Conservation (phyloP, 257 asterid genomes). For the Mitragyna speciosa region DNA sequence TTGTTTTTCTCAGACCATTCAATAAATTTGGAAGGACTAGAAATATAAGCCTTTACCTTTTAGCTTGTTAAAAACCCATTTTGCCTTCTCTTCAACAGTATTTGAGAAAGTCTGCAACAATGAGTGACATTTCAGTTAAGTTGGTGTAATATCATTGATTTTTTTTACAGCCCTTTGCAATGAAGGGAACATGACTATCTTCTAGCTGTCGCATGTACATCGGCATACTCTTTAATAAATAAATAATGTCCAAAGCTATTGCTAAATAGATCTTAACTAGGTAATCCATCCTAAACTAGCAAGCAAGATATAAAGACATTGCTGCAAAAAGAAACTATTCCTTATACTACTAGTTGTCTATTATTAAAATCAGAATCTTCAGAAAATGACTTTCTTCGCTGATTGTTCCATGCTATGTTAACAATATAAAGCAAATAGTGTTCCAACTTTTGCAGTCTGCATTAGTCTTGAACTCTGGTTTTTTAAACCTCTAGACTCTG, state of each 20-base stretch:
- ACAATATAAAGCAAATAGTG: not conserved
- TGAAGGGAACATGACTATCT: not conserved
- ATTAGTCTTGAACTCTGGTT: not conserved
- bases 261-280: not conserved
- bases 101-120: constrained; percentile 62
- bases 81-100: constrained; percentile 91
- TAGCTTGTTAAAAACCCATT: constrained; percentile 93
- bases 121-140: not conserved
- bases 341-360: not conserved
- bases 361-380: not conserved
- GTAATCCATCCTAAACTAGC: not conserved
- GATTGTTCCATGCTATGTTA: not conserved
- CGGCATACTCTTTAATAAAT: not conserved
- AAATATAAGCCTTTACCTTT: constrained; percentile 52
- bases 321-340: not conserved
- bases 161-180: not conserved
- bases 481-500: not conserved
- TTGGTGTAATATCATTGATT: not conserved
- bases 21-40: not conserved
- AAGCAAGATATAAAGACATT: not conserved
- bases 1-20: not conserved
- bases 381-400: not conserved
- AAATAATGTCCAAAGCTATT: not conserved
- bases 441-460: not conserved
- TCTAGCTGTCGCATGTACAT: not conserved